A percentile compares a stretch with the other conserved stretches of the same genome.
Evolutionary conservation across 2,329 filamentous ascomycete genomes (phyloP).

Genomic region (Aspergillus neotritici): DNA sequence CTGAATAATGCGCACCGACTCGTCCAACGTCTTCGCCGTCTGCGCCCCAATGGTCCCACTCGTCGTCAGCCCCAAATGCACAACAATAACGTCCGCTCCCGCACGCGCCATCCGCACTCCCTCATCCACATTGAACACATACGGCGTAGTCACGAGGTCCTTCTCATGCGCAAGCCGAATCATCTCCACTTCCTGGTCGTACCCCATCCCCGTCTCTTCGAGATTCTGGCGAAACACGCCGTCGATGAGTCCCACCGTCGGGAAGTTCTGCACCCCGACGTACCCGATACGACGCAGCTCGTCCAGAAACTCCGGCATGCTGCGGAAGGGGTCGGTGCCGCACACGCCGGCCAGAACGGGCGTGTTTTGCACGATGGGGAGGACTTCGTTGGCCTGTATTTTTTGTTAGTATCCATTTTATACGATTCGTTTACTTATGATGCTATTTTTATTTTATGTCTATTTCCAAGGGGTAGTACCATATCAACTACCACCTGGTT

Average conservation of each 20-base stretch:
- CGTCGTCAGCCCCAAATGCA: conserved; percentile 64
- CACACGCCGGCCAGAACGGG: conserved; percentile 67
- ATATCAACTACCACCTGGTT: conserved; percentile 66
- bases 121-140: conserved; percentile 61
- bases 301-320: conserved; percentile 55
- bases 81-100: conserved; percentile 62
- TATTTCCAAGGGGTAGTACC: conserved; percentile 32
- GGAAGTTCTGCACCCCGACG: conserved; percentile 67
- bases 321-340: conserved; percentile 63
- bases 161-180: conserved; percentile 54
- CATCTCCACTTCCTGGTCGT: conserved; percentile 61
- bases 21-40: conserved; percentile 57
- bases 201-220: conserved; percentile 68
- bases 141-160: conserved; percentile 62
- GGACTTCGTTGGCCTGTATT: conserved; percentile 55
- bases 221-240: conserved; percentile 61
- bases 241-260: conserved; percentile 66
- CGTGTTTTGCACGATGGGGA: conserved; percentile 58
- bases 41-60: conserved; percentile 60
- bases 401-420: conserved; percentile 1
- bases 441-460: too few relatives aligned
- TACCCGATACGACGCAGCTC: conserved; percentile 61
- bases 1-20: conserved; percentile 58
- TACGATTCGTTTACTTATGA: too few relatives aligned
- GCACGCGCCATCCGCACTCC: conserved; percentile 57